phyloP scores from a whole-genome alignment of 257 asterid genomes.

The Echites panduratus region DNA sequence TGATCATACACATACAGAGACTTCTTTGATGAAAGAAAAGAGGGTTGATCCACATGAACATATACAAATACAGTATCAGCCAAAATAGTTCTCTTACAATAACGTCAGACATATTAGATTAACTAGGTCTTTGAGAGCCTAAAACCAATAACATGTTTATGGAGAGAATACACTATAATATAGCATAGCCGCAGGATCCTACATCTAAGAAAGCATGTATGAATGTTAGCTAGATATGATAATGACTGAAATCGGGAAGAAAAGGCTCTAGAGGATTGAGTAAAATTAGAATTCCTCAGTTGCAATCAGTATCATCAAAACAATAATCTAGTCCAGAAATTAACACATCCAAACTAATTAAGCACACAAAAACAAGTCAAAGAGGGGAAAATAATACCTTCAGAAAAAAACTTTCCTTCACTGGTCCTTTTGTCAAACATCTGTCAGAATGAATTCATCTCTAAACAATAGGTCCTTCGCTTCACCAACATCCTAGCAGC shows the following conservation, averaged over 20 bases:
- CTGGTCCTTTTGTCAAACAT: background rate
- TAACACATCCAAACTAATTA: background rate
- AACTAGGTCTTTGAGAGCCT: background rate
- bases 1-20: background rate
- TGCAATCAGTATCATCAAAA: background rate
- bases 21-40: background rate
- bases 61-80: background rate
- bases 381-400: slow-evolving; percentile 2
- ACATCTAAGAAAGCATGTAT: background rate
- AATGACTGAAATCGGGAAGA: background rate
- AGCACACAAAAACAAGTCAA: background rate
- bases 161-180: background rate
- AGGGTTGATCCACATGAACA: background rate
- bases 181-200: background rate
- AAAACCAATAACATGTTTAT: background rate
- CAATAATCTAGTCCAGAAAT: background rate
- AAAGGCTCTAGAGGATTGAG: background rate
- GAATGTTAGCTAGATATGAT: background rate
- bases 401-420: background rate
- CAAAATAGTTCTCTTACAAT: background rate
- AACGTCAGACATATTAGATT: background rate
- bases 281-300: background rate
- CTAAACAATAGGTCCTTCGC: slow-evolving; percentile 85
- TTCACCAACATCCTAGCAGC: slow-evolving; percentile 83
- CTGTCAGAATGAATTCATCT: slow-evolving; percentile 79